Conservation (phyloP, 441 rosid genomes). For the Geranium incanum region DNA sequence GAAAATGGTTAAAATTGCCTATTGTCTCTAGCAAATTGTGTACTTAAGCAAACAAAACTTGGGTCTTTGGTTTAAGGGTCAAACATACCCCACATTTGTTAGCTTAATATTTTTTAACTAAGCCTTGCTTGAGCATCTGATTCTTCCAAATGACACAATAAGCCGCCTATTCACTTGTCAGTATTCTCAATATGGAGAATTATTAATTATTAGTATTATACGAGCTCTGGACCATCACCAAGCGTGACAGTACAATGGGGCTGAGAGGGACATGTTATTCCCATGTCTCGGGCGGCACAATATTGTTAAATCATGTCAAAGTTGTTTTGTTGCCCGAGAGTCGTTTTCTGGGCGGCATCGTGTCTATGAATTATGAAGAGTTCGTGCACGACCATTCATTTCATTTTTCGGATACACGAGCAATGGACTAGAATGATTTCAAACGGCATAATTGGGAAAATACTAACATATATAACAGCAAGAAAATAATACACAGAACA, state of each 20-base stretch:
- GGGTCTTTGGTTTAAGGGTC: conserved; percentile 5
- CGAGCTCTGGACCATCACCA: background rate
- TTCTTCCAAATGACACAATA: conserved; percentile 8
- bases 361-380: conserved; percentile 6
- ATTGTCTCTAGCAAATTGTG: background rate
- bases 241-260: background rate
- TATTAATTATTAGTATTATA: background rate
- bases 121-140: conserved; percentile 5
- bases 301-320: conserved; percentile 1
- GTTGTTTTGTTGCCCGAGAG: background rate
- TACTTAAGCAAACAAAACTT: conserved; percentile 4
- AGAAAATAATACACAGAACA: background rate
- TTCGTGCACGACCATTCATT: background rate
- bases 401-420: background rate
- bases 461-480: background rate
- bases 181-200: background rate
- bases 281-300: conserved; percentile 6
- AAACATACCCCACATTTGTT: conserved; percentile 4
- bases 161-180: background rate
- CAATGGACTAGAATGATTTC: background rate
- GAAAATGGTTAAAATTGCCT: background rate
- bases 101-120: conserved; percentile 2
- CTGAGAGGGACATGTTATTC: conserved; percentile 9
- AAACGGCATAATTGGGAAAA: background rate
- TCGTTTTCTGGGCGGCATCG: conserved; percentile 3